Evolutionary conservation across 169 alveolate genomes (phyloP), one percentile per base, ranked within the genome.

Genomic region (Cryptosporidium parvum): DNA sequence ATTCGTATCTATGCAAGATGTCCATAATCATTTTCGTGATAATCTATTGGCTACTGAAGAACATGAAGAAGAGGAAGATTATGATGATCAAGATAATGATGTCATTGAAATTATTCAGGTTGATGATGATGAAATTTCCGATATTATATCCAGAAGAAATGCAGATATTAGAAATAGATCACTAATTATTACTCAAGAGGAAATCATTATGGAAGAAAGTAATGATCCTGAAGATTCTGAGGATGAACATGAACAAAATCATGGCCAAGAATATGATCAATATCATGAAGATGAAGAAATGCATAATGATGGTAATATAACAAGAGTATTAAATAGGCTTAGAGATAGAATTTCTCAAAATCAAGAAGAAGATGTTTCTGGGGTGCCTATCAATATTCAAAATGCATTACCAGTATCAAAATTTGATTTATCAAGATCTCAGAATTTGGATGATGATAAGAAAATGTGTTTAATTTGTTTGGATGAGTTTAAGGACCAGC

Each of bases 391-490:
- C 29, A 65, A 44, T 9, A 80, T 80, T 58, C 73, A 62, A 48
- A 42, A 37, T 80, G 68, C 73, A 26, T 51, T 80, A 5, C 89
- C 89, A 6, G 75, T 80, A 16, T 80, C 89, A 4, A 80, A 23
- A 48, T 80, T 61, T 23, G 45, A 80, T 18, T 21, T 26, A n/a
- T 33, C 69, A 10, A 80, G 70, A 67, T 80, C 89, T 14, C 80
- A 45, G 23, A 80, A 80, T 39, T 80, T 80, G 70, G 89, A 80
- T 45, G 80, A 80, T 16, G 89, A 80, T 42, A 80, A 80, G 29
- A 80, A 80, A 37, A 68, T 44, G 44, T 93, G 95, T 69, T 68
- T 93, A 58, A 91, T 93, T 70, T 93, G 95, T 62, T 91, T 93
- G 62, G 95, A 91, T 53, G 68, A 69, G 44, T 91, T 93, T 56